Conservation (phyloP, 331 rosid genomes). For the Acacia concinna region DNA sequence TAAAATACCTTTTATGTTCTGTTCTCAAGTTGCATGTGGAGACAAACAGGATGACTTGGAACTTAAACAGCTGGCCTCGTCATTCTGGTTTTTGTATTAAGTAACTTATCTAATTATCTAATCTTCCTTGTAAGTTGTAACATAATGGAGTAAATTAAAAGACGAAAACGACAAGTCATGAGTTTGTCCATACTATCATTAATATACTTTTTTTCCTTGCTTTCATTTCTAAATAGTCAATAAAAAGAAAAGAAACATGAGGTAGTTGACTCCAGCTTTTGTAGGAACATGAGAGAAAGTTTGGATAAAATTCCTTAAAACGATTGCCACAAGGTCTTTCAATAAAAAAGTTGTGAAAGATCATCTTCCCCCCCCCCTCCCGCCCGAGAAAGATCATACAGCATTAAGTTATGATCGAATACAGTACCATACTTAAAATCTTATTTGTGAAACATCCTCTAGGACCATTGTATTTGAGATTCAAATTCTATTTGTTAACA, state of each 20-base stretch:
- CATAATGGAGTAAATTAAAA: neutral
- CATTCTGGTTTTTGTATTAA: neutral
- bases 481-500: neutral
- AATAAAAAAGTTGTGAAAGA: neutral
- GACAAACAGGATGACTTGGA: constrained; percentile 38
- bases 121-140: constrained; percentile 12
- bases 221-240: neutral
- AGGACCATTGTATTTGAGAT: neutral
- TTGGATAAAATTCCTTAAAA: neutral
- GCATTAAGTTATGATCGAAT: neutral
- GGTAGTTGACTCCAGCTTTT: neutral
- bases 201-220: neutral
- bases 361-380: no score
- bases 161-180: neutral
- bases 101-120: neutral
- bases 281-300: neutral
- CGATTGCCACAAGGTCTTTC: neutral
- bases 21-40: neutral
- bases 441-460: neutral
- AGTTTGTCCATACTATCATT: neutral
- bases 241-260: neutral
- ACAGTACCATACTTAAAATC: neutral
- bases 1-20: neutral
- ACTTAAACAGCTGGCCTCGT: constrained; percentile 20
- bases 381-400: no score